Conservation (phyloP, 768 basidiomycete species). For the Pleurotus ostreatus region DNA sequence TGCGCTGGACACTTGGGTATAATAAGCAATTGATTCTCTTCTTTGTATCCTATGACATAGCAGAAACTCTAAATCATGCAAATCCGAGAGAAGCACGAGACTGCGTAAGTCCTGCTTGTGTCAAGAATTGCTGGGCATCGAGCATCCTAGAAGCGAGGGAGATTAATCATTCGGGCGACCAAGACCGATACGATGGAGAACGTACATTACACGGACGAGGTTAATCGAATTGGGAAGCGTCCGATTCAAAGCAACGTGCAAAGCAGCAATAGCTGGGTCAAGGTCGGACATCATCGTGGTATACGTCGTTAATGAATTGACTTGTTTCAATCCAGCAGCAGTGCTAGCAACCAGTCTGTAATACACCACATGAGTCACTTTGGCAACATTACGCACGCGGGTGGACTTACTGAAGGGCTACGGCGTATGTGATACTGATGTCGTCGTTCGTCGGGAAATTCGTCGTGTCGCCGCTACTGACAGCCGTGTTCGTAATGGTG, state of each 20-base stretch:
- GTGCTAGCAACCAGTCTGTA: constrained; percentile 22
- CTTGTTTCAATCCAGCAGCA: constrained; percentile 25
- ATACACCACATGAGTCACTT: background rate
- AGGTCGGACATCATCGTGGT: constrained; percentile 18
- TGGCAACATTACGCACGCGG: too few species aligned
- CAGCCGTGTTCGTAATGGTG: constrained; percentile 17
- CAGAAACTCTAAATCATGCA: background rate
- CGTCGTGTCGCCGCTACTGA: constrained; percentile 28
- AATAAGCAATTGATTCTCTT: too few species aligned
- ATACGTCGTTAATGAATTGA: constrained; percentile 22
- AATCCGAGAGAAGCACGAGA: constrained; percentile 31
- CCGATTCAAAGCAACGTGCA: constrained; percentile 22
- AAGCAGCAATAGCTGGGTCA: constrained; percentile 24
- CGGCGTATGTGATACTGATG: constrained; percentile 25
- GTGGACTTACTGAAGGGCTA: constrained; percentile 24
- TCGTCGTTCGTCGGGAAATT: constrained; percentile 29
- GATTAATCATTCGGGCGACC: background rate
- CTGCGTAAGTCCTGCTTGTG: constrained; percentile 26
- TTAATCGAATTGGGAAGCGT: constrained; percentile 22
- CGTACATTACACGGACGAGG: constrained; percentile 28
- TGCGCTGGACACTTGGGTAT: too few species aligned
- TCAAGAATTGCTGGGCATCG: constrained; percentile 31
- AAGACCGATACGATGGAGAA: background rate
- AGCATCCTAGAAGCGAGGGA: constrained; percentile 21
- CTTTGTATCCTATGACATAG: background rate